Percentiles rank a stretch among this genome's conserved stretches.
phyloP scores from a whole-genome alignment of 768 basidiomycete species.

The Suillus subaureus region DNA sequence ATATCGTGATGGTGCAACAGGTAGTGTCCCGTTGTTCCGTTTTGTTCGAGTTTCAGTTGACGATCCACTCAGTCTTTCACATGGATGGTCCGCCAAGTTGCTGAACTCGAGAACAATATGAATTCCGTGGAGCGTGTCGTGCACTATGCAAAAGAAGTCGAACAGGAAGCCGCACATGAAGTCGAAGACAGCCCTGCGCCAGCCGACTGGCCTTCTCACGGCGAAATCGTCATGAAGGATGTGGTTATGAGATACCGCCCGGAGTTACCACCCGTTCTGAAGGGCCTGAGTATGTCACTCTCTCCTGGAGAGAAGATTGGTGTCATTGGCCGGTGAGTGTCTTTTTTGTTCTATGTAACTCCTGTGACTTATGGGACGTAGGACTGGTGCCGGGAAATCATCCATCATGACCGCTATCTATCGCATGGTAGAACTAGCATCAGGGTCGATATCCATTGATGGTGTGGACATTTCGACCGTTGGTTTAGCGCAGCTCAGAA shows the following conservation, averaged over 20 bases:
- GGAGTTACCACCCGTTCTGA: conserved; percentile 87
- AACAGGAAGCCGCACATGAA: conserved; percentile 79
- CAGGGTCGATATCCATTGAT: conserved; percentile 79
- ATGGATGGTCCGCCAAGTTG: conserved; percentile 75
- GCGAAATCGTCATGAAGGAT: conserved; percentile 72
- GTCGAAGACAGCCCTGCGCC: conserved; percentile 61
- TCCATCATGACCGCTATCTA: conserved; percentile 89
- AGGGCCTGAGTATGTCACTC: conserved; percentile 67
- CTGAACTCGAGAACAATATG: conserved; percentile 94
- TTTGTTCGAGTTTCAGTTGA: conserved; percentile 8
- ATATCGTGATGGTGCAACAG: conserved; percentile 80
- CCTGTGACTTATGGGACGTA: conserved; percentile 19
- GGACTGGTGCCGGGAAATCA: conserved; percentile 90
- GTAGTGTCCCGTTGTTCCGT: conserved; percentile 34
- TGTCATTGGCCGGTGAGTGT: conserved; percentile 67
- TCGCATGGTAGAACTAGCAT: conserved; percentile 78
- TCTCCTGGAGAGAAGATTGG: conserved; percentile 87
- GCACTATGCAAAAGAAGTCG: conserved; percentile 77
- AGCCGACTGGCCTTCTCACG: conserved; percentile 72
- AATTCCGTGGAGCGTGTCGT: conserved; percentile 84
- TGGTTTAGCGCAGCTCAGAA: conserved; percentile 74
- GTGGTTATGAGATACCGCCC: conserved; percentile 84
- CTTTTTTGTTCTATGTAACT: conserved; percentile 13
- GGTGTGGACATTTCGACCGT: conserved; percentile 82
- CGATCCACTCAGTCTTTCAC: conserved; percentile 52